Percentiles rank a stretch among this genome's conserved stretches.
phyloP scores from a whole-genome alignment of 1,284 basidiomycete species.

The Serendipita sp. region DNA sequence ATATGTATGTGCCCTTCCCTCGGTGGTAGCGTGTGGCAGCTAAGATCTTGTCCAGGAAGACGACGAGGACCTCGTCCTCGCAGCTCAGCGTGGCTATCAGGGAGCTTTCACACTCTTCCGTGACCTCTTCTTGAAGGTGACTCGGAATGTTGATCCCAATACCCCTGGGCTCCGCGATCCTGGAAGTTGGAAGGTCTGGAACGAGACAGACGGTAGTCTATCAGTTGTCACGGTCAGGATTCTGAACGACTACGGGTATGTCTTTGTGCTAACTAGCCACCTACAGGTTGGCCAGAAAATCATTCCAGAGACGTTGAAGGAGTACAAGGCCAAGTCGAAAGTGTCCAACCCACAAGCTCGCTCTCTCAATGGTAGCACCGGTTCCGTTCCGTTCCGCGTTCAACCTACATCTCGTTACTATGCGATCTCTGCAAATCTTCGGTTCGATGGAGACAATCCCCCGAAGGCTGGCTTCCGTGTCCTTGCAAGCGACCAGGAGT shows the following conservation, averaged over 20 bases:
- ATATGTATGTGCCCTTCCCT: constrained; percentile 12
- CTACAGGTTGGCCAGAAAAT: constrained; percentile 14
- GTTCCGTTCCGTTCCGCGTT: constrained; percentile 10
- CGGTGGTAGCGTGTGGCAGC: neutral
- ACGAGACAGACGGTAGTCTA: constrained; percentile 13
- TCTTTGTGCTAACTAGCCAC: neutral
- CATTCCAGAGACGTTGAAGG: constrained; percentile 14
- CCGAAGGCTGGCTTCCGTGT: constrained; percentile 14
- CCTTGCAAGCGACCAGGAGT: constrained; percentile 15
- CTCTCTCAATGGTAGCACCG: constrained; percentile 5
- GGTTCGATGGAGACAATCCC: constrained; percentile 14
- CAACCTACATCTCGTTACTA: constrained; percentile 14
- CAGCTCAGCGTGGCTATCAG: constrained; percentile 8
- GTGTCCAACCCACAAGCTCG: constrained; percentile 7
- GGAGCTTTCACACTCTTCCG: constrained; percentile 17
- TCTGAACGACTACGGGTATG: neutral
- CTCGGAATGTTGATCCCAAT: constrained; percentile 12
- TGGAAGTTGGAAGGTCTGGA: constrained; percentile 13
- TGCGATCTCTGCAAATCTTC: constrained; percentile 9
- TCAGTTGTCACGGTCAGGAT: constrained; percentile 13
- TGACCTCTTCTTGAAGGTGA: constrained; percentile 15
- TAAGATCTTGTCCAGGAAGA: neutral
- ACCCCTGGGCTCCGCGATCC: constrained; percentile 10
- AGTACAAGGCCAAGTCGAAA: constrained; percentile 12
- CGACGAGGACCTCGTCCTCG: neutral